Percentiles rank a stretch among this genome's conserved stretches.
phyloP scores from a whole-genome alignment of 2,329 filamentous ascomycete genomes.

The Alternaria brassicicola region DNA sequence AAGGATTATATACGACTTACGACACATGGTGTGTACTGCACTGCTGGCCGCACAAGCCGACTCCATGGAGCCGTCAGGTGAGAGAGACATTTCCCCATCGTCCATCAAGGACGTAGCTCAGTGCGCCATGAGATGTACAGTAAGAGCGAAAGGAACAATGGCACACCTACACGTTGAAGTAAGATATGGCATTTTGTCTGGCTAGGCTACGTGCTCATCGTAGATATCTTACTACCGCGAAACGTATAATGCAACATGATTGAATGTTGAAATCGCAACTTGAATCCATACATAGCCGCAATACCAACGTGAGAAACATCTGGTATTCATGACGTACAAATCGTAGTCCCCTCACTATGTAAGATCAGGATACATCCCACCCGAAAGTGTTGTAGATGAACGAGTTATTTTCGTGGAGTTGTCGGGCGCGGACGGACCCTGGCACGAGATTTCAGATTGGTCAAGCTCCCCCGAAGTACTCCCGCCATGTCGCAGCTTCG shows the following conservation, averaged over 20 bases:
- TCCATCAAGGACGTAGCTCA: not conserved
- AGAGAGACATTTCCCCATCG: not conserved
- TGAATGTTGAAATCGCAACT: not conserved
- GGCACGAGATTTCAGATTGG: slow-evolving; percentile 22
- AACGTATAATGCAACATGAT: not conserved
- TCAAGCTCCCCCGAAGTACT: slow-evolving; percentile 28
- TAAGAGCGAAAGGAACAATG: not conserved
- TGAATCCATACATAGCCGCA: not conserved
- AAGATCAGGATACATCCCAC: not conserved
- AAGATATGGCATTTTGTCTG: not conserved
- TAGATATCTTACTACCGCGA: not conserved
- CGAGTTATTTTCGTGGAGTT: slow-evolving; percentile 25
- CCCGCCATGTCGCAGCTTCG: slow-evolving; percentile 32
- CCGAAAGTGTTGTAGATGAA: not conserved
- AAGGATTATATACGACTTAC: not conserved
- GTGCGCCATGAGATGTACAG: not conserved
- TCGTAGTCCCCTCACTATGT: not conserved
- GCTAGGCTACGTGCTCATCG: not conserved
- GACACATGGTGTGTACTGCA: not conserved
- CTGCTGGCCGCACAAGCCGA: not conserved
- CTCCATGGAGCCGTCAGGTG: not conserved
- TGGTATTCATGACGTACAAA: not conserved
- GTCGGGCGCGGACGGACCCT: slow-evolving; percentile 23
- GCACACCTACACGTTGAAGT: not conserved
- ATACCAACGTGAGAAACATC: not conserved